Evolutionary conservation across 306 rosid genomes (phyloP), one percentile per base, ranked within the genome.

Genomic region (Cicer chorassanicum): DNA sequence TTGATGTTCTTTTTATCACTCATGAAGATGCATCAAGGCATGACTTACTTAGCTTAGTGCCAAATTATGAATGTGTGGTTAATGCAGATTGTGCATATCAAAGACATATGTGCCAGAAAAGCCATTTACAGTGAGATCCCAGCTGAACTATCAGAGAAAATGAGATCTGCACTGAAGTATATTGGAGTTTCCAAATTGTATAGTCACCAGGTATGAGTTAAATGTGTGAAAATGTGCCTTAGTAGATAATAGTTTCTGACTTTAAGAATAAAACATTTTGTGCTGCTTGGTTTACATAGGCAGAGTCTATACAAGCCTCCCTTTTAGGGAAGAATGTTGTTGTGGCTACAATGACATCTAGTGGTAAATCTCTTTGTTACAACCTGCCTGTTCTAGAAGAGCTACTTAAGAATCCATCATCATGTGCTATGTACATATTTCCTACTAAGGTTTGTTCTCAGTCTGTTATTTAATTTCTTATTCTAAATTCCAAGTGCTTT

Each of bases 331-430:
- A 88, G 81, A 77, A 91, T 85, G 90, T 93, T 77, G 94, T 84
- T 21, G 92, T 93, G 49, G 89, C 98, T 46, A 93, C 97, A 72
- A 89, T 87, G 97, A 89, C 98, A 68, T 93, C 98, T 50, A 93
- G 98, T 76, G 98, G 96, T 59, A 93, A 93, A 86, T 93, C 98
- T 71, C 94, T 93, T 73, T 93, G 96, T 86, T 89, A 93, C 81
- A 93, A 93, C 82, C 74, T 93, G 55, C 92, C 98, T 24, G 92
- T 89, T 80, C 85, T 93, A 34, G 96, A 93, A 82, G 83, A 59
- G 18, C 42, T 93, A 86, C 83, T 83, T 48, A 86, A 77, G 40
- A 84, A 87, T 82, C 70, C 81, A 61, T 84, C 80, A 21, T 79
- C 90, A 59, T 88, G 96, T 82, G 97, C 96, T 70, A 61, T 93